Base-by-base conservation (phyloP, 805 yeast genomes). In the Jamesozyma piceae region DNA sequence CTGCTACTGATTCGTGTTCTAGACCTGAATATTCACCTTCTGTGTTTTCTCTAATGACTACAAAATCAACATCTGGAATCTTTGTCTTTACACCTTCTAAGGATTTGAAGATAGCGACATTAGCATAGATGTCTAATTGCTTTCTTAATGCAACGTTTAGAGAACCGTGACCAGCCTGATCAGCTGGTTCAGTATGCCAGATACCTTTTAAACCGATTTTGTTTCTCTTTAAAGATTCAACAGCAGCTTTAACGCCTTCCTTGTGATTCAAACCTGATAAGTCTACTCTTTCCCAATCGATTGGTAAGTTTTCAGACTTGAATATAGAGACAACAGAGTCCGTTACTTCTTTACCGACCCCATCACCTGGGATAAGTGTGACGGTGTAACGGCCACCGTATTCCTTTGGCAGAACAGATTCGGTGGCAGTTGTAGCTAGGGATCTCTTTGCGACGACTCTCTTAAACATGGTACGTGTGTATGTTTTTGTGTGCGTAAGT, bases 1-100 rank as follows among this genome's bases (percentile, higher is more conserved):
- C 97, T 52, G 95, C 95, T 58, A 86, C 92, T 38, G 95, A 85
- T 68, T 83, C 92, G 72, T 92, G 97, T 75, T 90, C 98, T 60
- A 92, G 75, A 60, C 97, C 97, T 41, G 97, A 90, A 74, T 87
- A 90, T 71, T 90, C 97, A 72, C 95, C 97, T 73, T 90, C 97
- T 54, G 97, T 90, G 76, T 92, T 92, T 71, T 92, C 98, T 76
- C 98, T 87, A 64, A 92, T 94, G 52, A 92, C 75, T 33, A 89
- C 96, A 62, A 90, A 77, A 71, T 89, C 96, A 52, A 90, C 85
- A 54, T 84, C 88, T 49, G 82, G 75, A 63, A 88, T 77, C 67
- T 89, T 86, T 47, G 95, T 81, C 67, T 86, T 76, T 51, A 89
- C 95, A 66, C 97, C 97, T 48, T 94, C 92, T 49, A 92, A 77